A percentile compares a stretch with the other conserved stretches of the same genome.
Evolutionary conservation across 148 eudicot species (phyloP).

Genomic region (Rheum nobile): DNA sequence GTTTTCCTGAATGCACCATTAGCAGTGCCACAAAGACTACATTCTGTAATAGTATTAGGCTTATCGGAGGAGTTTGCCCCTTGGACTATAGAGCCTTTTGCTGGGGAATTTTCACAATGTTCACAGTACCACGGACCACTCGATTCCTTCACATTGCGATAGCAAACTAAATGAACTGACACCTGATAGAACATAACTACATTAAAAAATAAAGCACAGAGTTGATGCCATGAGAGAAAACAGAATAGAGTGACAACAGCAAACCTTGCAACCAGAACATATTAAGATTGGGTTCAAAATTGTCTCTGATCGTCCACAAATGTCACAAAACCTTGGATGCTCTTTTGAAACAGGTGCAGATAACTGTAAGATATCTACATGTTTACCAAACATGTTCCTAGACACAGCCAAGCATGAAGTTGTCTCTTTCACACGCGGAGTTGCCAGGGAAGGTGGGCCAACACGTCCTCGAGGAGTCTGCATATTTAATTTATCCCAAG

Average conservation of each 20-base stretch:
- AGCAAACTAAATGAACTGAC: conserved; percentile 84
- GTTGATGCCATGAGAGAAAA: background rate
- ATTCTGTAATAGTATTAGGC: conserved; percentile 46
- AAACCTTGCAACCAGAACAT: conserved; percentile 90
- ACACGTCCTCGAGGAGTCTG: conserved; percentile 34
- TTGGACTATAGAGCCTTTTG: conserved; percentile 33
- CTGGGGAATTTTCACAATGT: conserved; percentile 58
- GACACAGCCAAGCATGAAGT: conserved; percentile 38
- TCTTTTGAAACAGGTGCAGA: conserved; percentile 38
- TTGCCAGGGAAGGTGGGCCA: conserved; percentile 27
- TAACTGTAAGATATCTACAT: conserved; percentile 33
- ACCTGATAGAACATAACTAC: conserved; percentile 38
- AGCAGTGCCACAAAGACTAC: conserved; percentile 75
- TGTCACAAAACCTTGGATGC: conserved; percentile 57
- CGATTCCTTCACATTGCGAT: conserved; percentile 66
- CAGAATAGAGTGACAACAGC: background rate
- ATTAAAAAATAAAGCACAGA: conserved; percentile 5
- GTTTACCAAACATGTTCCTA: conserved; percentile 37
- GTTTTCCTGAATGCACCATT: conserved; percentile 92
- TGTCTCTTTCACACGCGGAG: conserved; percentile 51
- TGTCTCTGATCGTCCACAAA: conserved; percentile 78
- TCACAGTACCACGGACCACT: conserved; percentile 96
- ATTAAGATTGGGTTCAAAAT: conserved; percentile 62
- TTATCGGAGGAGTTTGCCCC: conserved; percentile 31
- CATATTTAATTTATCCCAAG: conserved; percentile 40